Base-by-base conservation (phyloP, 2,329 filamentous ascomycete species). In the Fusarium fujikuroi region DNA sequence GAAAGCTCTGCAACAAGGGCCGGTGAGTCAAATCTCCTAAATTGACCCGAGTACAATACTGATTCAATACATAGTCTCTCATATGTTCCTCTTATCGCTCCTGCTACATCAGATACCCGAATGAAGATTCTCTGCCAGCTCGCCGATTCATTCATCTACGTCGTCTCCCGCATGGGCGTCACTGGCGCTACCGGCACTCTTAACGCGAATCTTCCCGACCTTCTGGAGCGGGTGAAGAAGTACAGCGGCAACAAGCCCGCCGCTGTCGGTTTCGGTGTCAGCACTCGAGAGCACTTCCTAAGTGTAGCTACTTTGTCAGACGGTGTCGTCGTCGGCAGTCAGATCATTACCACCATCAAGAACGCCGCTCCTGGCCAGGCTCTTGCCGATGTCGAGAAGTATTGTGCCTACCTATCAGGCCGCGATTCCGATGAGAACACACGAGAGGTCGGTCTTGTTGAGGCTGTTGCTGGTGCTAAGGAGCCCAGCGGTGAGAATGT, bases 101-200 rank as follows among this genome's bases (percentile, higher is more conserved):
- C 96, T 11, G 91, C 95, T 16, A 98, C 96, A 4, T 97, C 95
- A 11, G 95, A 98, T 77, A 88, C 90, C 74, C 93, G 96, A 79
- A 97, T 99, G 95, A 95, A 93, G 84, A 89, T 98, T 44, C 92
- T 99, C 18, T 99, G 96, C 89, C 91, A 94, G 82, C 95, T 99
- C 72, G 96, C 96, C 79, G 95, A 98, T 84, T 98, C 95, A 7
- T 99, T 98, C 86, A 97, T 99, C 84, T 99, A 99, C 82, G 95
- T 99, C 70, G 96, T 99, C 63, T 98, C 95, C 32, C 90, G 95
- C 77, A 97, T 97, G 92, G 96, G 96, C 77, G 95, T 98, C 63
- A 99, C 96, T 15, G 96, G 96, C 77, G 96, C 95, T 19, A 92
- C 91, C 2, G 95, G 95, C 39, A 91, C 91, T 32, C 85, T 99